Conservation (phyloP, 1,139 yeast species). For the Zygoascus meyerae region DNA sequence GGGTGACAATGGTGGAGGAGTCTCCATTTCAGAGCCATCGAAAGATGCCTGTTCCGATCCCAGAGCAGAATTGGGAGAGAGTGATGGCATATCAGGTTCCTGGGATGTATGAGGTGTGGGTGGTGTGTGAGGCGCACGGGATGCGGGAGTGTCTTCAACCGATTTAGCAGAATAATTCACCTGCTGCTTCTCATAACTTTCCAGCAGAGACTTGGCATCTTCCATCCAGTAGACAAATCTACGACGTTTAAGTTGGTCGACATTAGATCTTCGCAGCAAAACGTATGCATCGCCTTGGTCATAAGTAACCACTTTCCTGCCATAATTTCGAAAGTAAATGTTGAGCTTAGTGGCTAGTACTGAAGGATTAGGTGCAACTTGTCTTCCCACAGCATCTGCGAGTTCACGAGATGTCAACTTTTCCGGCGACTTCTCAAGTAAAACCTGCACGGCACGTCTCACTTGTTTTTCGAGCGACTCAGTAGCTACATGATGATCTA, state of each 20-base stretch:
- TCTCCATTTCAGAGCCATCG: background rate
- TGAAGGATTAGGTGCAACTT: constrained; percentile 5
- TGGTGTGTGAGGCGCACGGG: background rate
- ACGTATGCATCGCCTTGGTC: background rate
- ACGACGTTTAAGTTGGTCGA: background rate
- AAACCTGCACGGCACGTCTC: background rate
- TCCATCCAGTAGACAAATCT: constrained; percentile 8
- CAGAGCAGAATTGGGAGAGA: background rate
- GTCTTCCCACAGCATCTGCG: constrained; percentile 3
- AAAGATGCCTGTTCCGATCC: too few relatives aligned
- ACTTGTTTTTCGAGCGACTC: too few relatives aligned
- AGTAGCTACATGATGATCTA: too few relatives aligned
- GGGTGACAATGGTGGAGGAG: constrained; percentile 1
- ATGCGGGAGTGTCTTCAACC: too few relatives aligned
- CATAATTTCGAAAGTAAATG: constrained; percentile 5
- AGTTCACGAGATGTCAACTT: constrained; percentile 1
- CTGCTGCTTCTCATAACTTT: background rate
- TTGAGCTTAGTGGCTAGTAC: constrained; percentile 6
- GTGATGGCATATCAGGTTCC: background rate
- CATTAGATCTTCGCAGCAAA: background rate
- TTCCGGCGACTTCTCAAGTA: background rate
- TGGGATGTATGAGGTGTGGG: background rate
- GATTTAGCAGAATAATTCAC: background rate
- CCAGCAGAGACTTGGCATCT: background rate
- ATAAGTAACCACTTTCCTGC: background rate